Percentiles rank a stretch among this genome's conserved stretches.
phyloP scores from a whole-genome alignment of 1,284 basidiomycete genomes.

The Chondrostereum purpureum region DNA sequence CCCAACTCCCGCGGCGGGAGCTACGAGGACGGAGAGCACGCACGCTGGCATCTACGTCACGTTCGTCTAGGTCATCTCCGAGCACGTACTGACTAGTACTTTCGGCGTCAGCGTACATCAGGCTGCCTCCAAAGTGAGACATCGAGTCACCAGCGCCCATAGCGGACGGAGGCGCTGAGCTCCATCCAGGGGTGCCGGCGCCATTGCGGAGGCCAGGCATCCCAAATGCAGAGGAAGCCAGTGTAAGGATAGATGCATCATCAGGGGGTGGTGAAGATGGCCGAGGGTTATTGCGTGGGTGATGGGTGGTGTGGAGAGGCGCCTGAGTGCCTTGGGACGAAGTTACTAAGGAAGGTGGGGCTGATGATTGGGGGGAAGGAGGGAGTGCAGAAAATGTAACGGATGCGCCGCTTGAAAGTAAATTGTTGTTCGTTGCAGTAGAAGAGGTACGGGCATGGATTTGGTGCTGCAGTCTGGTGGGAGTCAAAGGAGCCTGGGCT shows the following conservation, averaged over 20 bases:
- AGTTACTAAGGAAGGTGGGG: background rate
- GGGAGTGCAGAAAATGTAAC: slow-evolving; percentile 67
- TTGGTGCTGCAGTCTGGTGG: slow-evolving; percentile 43
- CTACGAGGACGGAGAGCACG: slow-evolving; percentile 73
- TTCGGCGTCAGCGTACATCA: slow-evolving; percentile 49
- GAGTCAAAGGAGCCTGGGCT: slow-evolving; percentile 72
- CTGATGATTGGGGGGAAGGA: slow-evolving; percentile 36
- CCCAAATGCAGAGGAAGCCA: slow-evolving; percentile 88
- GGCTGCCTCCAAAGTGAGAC: slow-evolving; percentile 59
- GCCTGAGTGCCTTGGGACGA: slow-evolving; percentile 54
- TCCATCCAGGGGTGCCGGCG: slow-evolving; percentile 29
- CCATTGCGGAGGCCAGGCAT: slow-evolving; percentile 50
- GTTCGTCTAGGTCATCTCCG: slow-evolving; percentile 58
- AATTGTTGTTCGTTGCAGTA: slow-evolving; percentile 35
- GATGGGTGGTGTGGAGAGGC: slow-evolving; percentile 83
- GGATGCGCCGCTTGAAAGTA: slow-evolving; percentile 42
- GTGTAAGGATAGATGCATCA: slow-evolving; percentile 87
- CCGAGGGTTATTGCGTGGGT: slow-evolving; percentile 91
- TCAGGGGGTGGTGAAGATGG: slow-evolving; percentile 86
- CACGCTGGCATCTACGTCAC: slow-evolving; percentile 72
- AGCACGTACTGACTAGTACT: slow-evolving; percentile 61
- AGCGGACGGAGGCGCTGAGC: slow-evolving; percentile 44
- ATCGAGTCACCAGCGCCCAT: slow-evolving; percentile 55
- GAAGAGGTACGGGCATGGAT: slow-evolving; percentile 57
- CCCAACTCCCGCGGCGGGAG: slow-evolving; percentile 78